A percentile compares a stretch with the other conserved stretches of the same genome.
Evolutionary conservation across 495 filamentous ascomycete species (phyloP).

Genomic region (Neurospora terricola): DNA sequence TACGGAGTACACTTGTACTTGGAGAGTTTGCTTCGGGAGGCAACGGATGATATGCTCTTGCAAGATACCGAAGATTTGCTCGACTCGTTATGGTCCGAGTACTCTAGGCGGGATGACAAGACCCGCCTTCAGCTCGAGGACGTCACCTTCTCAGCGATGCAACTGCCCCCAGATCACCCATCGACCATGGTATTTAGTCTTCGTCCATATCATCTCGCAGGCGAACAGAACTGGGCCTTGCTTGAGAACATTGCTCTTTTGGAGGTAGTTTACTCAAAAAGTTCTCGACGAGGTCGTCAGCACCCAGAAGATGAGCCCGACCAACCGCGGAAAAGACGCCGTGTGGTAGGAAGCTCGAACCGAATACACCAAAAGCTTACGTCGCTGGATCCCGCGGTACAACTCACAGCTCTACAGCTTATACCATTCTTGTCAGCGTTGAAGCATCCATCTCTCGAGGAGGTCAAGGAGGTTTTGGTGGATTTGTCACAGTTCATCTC

Average conservation of each 20-base stretch:
- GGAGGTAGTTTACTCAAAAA: slow-evolving; percentile 31
- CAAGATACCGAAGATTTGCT: slow-evolving; percentile 41
- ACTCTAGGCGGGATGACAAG: slow-evolving; percentile 57
- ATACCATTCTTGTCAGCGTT: slow-evolving; percentile 57
- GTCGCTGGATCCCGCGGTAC: slow-evolving; percentile 42
- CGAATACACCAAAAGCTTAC: slow-evolving; percentile 53
- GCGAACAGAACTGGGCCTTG: slow-evolving; percentile 45
- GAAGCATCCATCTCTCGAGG: slow-evolving; percentile 24
- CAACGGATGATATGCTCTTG: slow-evolving; percentile 19
- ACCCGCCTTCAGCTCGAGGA: slow-evolving; percentile 72
- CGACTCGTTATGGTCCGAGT: slow-evolving; percentile 60
- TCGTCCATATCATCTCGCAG: slow-evolving; percentile 33
- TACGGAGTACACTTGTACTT: slow-evolving; percentile 55
- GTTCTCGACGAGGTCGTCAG: slow-evolving; percentile 14
- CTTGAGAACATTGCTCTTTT: slow-evolving; percentile 41
- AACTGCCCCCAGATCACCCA: slow-evolving; percentile 23
- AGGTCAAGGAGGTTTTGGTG: slow-evolving; percentile 27
- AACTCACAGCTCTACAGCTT: slow-evolving; percentile 65
- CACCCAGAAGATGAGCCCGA: slow-evolving; percentile 22
- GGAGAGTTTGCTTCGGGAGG: slow-evolving; percentile 25
- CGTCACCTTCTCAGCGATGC: slow-evolving; percentile 42
- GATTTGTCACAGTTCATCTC: slow-evolving; percentile 26
- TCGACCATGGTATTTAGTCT: slow-evolving; percentile 35
- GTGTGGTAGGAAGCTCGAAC: slow-evolving; percentile 45
- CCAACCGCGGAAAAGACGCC: slow-evolving; percentile 53